Evolutionary conservation across 2,329 filamentous ascomycete species (phyloP).

Genomic region (Alternaria panax): DNA sequence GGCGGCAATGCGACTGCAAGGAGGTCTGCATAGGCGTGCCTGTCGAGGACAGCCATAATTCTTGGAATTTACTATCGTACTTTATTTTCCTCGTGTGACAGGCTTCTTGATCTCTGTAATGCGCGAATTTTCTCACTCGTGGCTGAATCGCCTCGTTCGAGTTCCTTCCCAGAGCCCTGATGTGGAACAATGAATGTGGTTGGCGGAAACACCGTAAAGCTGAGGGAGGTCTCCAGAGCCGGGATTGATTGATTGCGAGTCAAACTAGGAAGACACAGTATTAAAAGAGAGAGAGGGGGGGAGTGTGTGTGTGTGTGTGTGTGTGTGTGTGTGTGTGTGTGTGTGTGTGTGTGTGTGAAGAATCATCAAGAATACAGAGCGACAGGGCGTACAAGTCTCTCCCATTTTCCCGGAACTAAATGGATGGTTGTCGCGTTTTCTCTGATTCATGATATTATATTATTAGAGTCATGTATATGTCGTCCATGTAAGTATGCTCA

Average conservation of each 20-base stretch:
- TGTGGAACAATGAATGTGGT: no score
- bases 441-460: background rate
- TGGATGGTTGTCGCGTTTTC: background rate
- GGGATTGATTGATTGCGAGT: no score
- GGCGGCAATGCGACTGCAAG: conserved; percentile 20
- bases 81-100: background rate
- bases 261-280: no score
- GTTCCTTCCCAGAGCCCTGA: no score
- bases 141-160: no score
- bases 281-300: no score
- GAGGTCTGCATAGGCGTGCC: background rate
- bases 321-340: no score
- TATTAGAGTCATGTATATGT: background rate
- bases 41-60: background rate
- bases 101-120: background rate
- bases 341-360: background rate
- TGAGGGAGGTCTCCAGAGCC: no score
- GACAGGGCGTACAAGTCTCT: background rate
- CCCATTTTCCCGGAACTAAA: background rate
- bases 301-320: no score
- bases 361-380: background rate
- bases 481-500: background rate
- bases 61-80: background rate
- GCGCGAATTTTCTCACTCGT: no score
- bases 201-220: no score